These are phyloP conservation scores for Penicillium robsamsonii DNA, from an alignment of 495 filamentous ascomycete genomes.

Conservation along the genomic window DNA sequence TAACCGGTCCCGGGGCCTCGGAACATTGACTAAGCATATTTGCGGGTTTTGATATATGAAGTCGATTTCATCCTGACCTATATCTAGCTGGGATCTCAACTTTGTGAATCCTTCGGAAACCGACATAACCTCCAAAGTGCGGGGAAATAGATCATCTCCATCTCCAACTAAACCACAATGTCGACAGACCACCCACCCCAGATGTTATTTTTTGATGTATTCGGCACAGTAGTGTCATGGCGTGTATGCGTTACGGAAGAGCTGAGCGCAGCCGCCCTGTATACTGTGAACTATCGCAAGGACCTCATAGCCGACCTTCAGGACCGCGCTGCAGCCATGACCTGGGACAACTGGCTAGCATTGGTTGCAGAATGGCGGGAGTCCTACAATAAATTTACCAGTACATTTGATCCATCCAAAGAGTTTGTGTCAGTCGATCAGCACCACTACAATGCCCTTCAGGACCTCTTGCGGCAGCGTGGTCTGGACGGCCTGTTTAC, in stretches of 20 bases:
- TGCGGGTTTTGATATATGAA: neutral
- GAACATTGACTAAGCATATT: neutral
- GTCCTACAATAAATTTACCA: slow-evolving; percentile 61
- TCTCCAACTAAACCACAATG: slow-evolving; percentile 23
- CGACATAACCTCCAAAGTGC: neutral
- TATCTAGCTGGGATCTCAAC: neutral
- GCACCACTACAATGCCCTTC: slow-evolving; percentile 63
- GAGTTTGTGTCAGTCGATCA: slow-evolving; percentile 62
- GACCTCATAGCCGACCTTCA: slow-evolving; percentile 48
- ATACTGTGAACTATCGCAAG: slow-evolving; percentile 42
- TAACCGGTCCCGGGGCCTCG: too few relatives aligned
- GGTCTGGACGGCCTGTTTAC: slow-evolving; percentile 57
- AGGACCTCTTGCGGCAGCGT: slow-evolving; percentile 53
- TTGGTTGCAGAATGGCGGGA: slow-evolving; percentile 68
- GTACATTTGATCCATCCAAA: slow-evolving; percentile 40
- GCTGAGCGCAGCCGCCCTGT: slow-evolving; percentile 39
- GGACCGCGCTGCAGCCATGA: slow-evolving; percentile 49
- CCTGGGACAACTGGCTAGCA: slow-evolving; percentile 53
- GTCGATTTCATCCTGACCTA: neutral
- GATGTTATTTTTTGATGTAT: slow-evolving; percentile 63
- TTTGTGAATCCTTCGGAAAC: neutral
- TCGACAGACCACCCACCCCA: slow-evolving; percentile 32
- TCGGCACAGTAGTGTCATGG: slow-evolving; percentile 79
- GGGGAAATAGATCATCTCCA: neutral
- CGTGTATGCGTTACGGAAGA: slow-evolving; percentile 56